Conservation (phyloP, 163 green algal genomes). For the Scenedesmus sp. region DNA sequence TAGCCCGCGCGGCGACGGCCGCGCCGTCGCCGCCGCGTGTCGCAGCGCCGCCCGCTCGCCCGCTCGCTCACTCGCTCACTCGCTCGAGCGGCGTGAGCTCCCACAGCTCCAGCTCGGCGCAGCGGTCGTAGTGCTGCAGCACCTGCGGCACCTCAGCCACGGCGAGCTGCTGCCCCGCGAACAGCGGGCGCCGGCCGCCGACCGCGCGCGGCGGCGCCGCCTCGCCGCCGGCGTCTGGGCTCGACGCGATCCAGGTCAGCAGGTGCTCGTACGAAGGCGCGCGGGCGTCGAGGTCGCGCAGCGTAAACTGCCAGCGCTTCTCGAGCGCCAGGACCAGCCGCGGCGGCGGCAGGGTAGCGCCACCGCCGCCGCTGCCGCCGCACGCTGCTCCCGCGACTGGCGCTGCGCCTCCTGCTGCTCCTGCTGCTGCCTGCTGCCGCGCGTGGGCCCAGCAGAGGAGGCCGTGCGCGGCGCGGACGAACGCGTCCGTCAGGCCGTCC, state of each 20-base stretch:
- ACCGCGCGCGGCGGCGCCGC: no score
- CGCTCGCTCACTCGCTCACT: no score
- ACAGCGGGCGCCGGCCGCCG: not conserved
- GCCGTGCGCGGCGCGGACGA: conserved; percentile 23
- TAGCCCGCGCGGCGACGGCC: no score
- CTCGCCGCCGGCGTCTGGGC: no score
- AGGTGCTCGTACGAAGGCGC: conserved; percentile 37
- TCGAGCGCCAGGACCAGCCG: conserved; percentile 25
- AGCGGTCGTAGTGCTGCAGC: conserved; percentile 34
- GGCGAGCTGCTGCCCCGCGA: not conserved
- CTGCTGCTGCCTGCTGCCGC: not conserved
- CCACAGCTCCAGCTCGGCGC: conserved; percentile 35
- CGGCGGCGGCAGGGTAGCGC: not conserved
- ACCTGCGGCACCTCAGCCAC: conserved; percentile 18
- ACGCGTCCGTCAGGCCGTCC: conserved; percentile 34
- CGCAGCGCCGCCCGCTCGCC: no score
- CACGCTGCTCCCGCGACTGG: not conserved
- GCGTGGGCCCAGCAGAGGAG: conserved; percentile 20
- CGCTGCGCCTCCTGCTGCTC: not conserved
- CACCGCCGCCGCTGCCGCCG: not conserved
- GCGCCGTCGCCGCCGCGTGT: no score
- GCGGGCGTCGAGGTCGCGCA: conserved; percentile 1
- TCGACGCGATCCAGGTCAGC: no score
- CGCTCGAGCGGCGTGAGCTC: conserved; percentile 26
- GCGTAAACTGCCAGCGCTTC: conserved; percentile 41